A percentile compares a stretch with the other conserved stretches of the same genome.
Evolutionary conservation across 345 rosid species (phyloP).

Genomic region (Brassica cretica): DNA sequence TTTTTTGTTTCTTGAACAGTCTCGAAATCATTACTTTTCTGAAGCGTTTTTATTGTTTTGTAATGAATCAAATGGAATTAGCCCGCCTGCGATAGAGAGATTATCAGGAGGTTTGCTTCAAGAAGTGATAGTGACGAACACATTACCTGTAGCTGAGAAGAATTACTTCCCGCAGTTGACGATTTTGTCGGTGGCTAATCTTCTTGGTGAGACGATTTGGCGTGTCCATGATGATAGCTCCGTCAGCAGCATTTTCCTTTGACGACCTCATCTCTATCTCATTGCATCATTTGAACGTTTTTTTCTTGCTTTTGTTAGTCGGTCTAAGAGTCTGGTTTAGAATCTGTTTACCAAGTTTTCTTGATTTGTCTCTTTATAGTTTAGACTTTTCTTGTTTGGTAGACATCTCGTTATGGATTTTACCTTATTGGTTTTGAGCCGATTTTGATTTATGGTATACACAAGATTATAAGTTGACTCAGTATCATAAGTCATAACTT

Average conservation of each 20-base stretch:
- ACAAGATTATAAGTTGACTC: not conserved
- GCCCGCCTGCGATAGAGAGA: constrained; percentile 79
- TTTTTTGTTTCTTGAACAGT: not conserved
- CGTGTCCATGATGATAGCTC: constrained; percentile 85
- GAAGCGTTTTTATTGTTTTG: not conserved
- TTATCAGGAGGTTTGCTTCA: constrained; percentile 76
- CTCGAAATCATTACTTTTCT: not conserved
- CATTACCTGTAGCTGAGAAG: constrained; percentile 65
- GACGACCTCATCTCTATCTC: constrained; percentile 25
- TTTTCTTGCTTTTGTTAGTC: constrained; percentile 11
- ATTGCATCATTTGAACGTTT: constrained; percentile 8
- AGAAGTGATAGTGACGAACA: constrained; percentile 79
- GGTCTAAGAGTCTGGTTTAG: constrained; percentile 1
- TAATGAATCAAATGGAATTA: constrained; percentile 33
- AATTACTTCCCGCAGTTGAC: constrained; percentile 81
- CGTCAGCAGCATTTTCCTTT: constrained; percentile 65
- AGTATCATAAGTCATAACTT: not conserved
- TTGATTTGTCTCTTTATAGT: constrained; percentile 1
- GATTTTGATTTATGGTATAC: constrained; percentile 23
- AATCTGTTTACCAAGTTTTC: constrained; percentile 3
- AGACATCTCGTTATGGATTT: constrained; percentile 12
- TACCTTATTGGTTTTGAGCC: not conserved
- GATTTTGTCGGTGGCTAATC: constrained; percentile 70
- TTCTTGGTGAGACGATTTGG: constrained; percentile 84
- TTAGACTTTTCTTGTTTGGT: not conserved